Evolutionary conservation across 1,139 yeast genomes (phyloP).

Genomic region (Lodderomyces orthopsilosis): DNA sequence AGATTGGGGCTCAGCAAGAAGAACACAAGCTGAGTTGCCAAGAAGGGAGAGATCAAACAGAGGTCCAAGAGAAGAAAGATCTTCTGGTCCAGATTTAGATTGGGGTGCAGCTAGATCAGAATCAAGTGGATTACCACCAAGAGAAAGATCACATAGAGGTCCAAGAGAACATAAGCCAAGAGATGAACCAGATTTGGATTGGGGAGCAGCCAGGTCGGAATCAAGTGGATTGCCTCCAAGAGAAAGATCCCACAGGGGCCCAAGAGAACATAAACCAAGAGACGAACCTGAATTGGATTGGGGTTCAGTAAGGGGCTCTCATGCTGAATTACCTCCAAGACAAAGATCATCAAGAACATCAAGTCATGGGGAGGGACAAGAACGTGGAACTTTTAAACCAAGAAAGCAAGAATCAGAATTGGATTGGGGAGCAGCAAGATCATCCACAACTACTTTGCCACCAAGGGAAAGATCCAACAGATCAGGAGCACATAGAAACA

Average conservation of each 20-base stretch:
- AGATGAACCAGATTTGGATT: conserved; percentile 46
- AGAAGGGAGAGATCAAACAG: conserved; percentile 40
- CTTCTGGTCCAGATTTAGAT: conserved; percentile 43
- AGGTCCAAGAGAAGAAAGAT: conserved; percentile 16
- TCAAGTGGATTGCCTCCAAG: conserved; percentile 37
- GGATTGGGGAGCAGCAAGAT: conserved; percentile 63
- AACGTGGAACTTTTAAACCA: conserved; percentile 19
- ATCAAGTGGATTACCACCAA: conserved; percentile 34
- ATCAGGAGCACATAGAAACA: conserved; percentile 12
- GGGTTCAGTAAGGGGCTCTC: conserved; percentile 50
- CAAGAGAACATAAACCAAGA: conserved; percentile 28
- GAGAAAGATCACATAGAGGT: conserved; percentile 28
- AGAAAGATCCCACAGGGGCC: conserved; percentile 22
- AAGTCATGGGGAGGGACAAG: conserved; percentile 17
- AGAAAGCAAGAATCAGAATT: conserved; percentile 49
- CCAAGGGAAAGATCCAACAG: conserved; percentile 26
- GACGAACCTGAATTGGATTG: conserved; percentile 61
- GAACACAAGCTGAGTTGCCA: conserved; percentile 29
- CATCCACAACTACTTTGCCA: conserved; percentile 30
- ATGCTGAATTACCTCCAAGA: conserved; percentile 36
- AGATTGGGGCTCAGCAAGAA: conserved; percentile 56
- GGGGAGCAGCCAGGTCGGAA: conserved; percentile 35
- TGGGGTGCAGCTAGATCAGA: conserved; percentile 58
- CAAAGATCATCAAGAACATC: conserved; percentile 26
- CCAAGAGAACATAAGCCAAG: conserved; percentile 32